phyloP scores from a whole-genome alignment of 176 grass and related monocot genomes.

The Avena atlantica region DNA sequence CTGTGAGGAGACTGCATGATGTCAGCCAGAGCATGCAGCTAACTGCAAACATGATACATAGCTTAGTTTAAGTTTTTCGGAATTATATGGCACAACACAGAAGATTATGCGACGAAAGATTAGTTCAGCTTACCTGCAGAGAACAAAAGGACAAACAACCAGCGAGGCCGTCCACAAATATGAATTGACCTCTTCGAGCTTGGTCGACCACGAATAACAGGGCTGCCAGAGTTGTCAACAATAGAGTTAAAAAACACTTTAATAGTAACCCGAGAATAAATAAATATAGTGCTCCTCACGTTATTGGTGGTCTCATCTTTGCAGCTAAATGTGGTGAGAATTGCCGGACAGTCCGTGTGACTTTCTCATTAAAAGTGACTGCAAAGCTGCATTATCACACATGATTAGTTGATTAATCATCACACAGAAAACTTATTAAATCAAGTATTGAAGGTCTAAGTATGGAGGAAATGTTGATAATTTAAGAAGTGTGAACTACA shows the following conservation, averaged over 20 bases:
- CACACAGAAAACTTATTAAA: not conserved
- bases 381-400: slow-evolving; percentile 69
- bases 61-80: slow-evolving; percentile 10
- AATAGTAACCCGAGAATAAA: slow-evolving; percentile 14
- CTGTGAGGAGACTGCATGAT: slow-evolving; percentile 83
- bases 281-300: slow-evolving; percentile 51
- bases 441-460: not conserved
- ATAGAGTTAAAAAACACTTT: slow-evolving; percentile 13
- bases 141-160: slow-evolving; percentile 86
- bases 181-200: slow-evolving; percentile 92
- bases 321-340: slow-evolving; percentile 99
- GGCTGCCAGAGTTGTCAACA: slow-evolving; percentile 49
- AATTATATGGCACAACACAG: slow-evolving; percentile 5
- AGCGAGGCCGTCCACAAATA: slow-evolving; percentile 94
- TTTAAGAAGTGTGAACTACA: not conserved
- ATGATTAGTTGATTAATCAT: slow-evolving; percentile 39
- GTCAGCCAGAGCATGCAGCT: slow-evolving; percentile 96
- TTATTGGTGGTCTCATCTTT: slow-evolving; percentile 91
- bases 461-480: not conserved
- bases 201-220: slow-evolving; percentile 89
- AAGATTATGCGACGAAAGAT: not conserved
- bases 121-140: slow-evolving; percentile 63
- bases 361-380: slow-evolving; percentile 95
- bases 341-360: slow-evolving; percentile 81
- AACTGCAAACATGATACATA: slow-evolving; percentile 58